Conservation (phyloP, 2,329 filamentous ascomycete species). For the Penicillium verrucosum region DNA sequence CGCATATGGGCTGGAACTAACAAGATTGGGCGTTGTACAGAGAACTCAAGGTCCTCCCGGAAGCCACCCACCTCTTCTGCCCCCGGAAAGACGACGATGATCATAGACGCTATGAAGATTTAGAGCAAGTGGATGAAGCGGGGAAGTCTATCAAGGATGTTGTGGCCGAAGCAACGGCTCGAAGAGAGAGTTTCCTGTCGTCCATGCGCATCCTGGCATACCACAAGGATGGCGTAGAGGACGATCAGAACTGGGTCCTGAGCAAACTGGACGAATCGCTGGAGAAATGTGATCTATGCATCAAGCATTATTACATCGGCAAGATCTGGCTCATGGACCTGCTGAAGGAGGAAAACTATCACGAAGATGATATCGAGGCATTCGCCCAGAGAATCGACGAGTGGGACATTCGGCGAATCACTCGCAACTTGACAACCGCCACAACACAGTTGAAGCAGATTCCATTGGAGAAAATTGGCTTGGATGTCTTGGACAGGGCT, state of each 20-base stretch:
- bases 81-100: slow-evolving; percentile 64
- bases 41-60: slow-evolving; percentile 44
- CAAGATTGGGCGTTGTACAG: slow-evolving; percentile 21
- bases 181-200: slow-evolving; percentile 63
- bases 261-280: slow-evolving; percentile 57
- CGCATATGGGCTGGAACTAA: slow-evolving; percentile 7
- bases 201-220: slow-evolving; percentile 69
- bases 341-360: slow-evolving; percentile 59
- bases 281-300: slow-evolving; percentile 65
- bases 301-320: slow-evolving; percentile 69
- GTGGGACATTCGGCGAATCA: slow-evolving; percentile 62
- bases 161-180: slow-evolving; percentile 54
- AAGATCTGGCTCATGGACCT: slow-evolving; percentile 62
- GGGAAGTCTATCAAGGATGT: slow-evolving; percentile 36
- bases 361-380: slow-evolving; percentile 46
- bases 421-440: slow-evolving; percentile 57
- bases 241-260: slow-evolving; percentile 60
- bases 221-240: slow-evolving; percentile 57
- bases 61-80: slow-evolving; percentile 63
- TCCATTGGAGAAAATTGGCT: slow-evolving; percentile 50
- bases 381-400: slow-evolving; percentile 58
- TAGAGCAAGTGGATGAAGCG: slow-evolving; percentile 49
- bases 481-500: slow-evolving; percentile 52
- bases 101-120: slow-evolving; percentile 60
- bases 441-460: slow-evolving; percentile 52